Conservation (phyloP, 495 filamentous ascomycete genomes). For the Penicillium flavigenum region DNA sequence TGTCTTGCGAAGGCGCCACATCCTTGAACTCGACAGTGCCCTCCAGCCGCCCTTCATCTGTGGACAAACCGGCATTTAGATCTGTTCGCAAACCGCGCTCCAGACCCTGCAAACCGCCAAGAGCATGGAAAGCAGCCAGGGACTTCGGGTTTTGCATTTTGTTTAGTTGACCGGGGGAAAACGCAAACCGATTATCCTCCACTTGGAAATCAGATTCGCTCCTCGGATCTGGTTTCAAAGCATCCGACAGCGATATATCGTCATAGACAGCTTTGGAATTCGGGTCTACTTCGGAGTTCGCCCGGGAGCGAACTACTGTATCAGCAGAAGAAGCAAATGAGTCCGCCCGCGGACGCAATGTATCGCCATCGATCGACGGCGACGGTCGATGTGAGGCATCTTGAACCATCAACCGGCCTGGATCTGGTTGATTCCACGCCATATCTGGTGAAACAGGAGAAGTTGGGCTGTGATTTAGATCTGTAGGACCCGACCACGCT, state of each 20-base stretch:
- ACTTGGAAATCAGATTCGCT: conserved; percentile 64
- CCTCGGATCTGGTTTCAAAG: conserved; percentile 65
- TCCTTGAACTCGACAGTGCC: conserved; percentile 61
- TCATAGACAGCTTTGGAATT: conserved; percentile 38
- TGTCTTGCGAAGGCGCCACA: conserved; percentile 42
- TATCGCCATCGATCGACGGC: conserved; percentile 51
- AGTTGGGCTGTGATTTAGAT: conserved; percentile 24
- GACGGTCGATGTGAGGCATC: conserved; percentile 36
- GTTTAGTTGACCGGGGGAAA: conserved; percentile 66
- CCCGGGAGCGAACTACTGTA: conserved; percentile 42
- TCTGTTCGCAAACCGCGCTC: conserved; percentile 68
- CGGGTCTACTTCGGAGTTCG: conserved; percentile 41
- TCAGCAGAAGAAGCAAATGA: conserved; percentile 48
- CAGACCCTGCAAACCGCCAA: conserved; percentile 66
- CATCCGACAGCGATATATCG: conserved; percentile 49
- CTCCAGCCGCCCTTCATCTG: conserved; percentile 60
- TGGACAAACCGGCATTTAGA: conserved; percentile 60
- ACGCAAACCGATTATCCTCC: conserved; percentile 68
- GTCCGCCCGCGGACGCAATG: conserved; percentile 46
- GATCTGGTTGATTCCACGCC: conserved; percentile 25
- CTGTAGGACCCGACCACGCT: conserved; percentile 25
- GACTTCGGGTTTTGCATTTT: conserved; percentile 78
- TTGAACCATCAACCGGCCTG: conserved; percentile 33
- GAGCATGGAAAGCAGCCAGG: conserved; percentile 63
- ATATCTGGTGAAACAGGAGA: conserved; percentile 34